Percentiles rank a stretch among this genome's conserved stretches.
phyloP scores from a whole-genome alignment of 371 early-diverging fungal species.

The Umbelopsis sp. region DNA sequence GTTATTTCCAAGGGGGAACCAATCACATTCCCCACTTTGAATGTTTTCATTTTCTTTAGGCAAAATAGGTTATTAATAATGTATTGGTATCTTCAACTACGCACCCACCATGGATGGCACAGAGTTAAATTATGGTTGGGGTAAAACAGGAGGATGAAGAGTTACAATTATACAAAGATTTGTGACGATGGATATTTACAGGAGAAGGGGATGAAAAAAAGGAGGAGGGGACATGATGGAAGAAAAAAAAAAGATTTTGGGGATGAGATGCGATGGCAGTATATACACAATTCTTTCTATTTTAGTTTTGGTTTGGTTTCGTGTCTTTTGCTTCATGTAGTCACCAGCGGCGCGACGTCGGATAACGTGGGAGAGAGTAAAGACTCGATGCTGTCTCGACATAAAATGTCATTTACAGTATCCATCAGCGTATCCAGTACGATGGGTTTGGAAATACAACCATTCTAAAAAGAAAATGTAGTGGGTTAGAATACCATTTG shows the following conservation, averaged over 20 bases:
- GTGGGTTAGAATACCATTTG: neutral
- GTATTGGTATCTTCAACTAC: too few relatives aligned
- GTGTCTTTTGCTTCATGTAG: too few relatives aligned
- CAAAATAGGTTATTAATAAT: too few relatives aligned
- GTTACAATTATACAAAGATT: neutral
- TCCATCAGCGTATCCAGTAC: slow-evolving; percentile 14
- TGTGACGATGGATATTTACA: slow-evolving; percentile 9
- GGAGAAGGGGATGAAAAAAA: neutral
- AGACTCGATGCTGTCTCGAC: slow-evolving; percentile 14
- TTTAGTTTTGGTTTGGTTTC: too few relatives aligned
- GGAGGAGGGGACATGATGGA: neutral
- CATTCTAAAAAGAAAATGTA: slow-evolving; percentile 35
- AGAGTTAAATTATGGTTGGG: too few relatives aligned
- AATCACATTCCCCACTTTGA: too few relatives aligned
- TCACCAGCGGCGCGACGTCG: neutral
- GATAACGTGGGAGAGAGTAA: neutral
- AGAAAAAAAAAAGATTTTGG: too few relatives aligned
- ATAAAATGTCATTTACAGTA: slow-evolving; percentile 9
- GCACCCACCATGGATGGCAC: too few relatives aligned
- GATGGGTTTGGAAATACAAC: slow-evolving; percentile 53
- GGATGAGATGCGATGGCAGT: neutral
- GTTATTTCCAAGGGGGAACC: too few relatives aligned
- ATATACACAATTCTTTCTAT: neutral
- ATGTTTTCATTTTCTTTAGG: too few relatives aligned
- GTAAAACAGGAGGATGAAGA: neutral